phyloP scores from a whole-genome alignment of 495 filamentous ascomycete species.

The Trichoderma reesei region DNA sequence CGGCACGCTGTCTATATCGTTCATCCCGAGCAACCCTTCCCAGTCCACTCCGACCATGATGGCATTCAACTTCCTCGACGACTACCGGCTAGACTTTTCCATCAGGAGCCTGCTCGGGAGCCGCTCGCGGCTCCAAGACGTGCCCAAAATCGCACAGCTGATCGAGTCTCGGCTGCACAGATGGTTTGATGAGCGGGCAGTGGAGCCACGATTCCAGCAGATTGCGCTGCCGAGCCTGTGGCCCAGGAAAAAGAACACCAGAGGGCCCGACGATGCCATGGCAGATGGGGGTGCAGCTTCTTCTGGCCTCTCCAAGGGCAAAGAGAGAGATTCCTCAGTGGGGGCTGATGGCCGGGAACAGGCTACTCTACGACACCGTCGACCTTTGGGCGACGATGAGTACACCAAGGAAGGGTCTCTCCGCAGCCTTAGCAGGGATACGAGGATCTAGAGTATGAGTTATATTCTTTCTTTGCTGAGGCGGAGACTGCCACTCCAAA shows the following conservation, averaged over 20 bases:
- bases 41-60: constrained; percentile 63
- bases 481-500: neutral
- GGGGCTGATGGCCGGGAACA: constrained; percentile 29
- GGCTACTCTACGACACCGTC: constrained; percentile 29
- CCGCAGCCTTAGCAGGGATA: constrained; percentile 17
- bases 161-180: constrained; percentile 83
- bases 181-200: constrained; percentile 95
- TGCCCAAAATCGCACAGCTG: constrained; percentile 93
- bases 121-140: constrained; percentile 81
- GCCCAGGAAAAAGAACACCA: constrained; percentile 79
- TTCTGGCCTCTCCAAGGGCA: constrained; percentile 35
- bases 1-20: constrained; percentile 84
- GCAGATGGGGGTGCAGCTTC: constrained; percentile 27
- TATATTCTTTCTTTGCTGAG: neutral
- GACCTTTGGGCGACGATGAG: constrained; percentile 24
- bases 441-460: neutral
- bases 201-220: constrained; percentile 92
- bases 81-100: constrained; percentile 87
- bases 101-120: constrained; percentile 89
- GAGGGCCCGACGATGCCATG: constrained; percentile 47
- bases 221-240: constrained; percentile 88
- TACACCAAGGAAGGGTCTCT: constrained; percentile 26
- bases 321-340: constrained; percentile 36
- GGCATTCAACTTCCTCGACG: constrained; percentile 88
- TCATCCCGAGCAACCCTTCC: constrained; percentile 59